Percentiles rank a stretch among this genome's conserved stretches.
phyloP scores from a whole-genome alignment of 2,329 filamentous ascomycete species.

The Fusarium zealandicum region DNA sequence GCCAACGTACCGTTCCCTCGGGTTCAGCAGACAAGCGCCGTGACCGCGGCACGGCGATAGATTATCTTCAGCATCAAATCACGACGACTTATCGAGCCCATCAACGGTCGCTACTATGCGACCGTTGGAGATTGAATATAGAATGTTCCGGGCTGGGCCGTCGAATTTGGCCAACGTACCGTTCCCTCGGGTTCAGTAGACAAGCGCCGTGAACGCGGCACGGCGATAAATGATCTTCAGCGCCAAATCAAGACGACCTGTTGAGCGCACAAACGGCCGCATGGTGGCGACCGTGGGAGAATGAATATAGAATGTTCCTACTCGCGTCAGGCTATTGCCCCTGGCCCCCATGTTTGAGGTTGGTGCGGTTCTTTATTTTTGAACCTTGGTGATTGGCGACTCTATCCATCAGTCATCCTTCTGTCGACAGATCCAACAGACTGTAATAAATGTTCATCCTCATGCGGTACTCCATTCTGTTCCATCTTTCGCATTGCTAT shows the following conservation, averaged over 20 bases:
- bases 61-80: not conserved
- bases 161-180: conserved; percentile 13
- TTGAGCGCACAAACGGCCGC: not conserved
- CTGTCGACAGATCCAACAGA: too few species aligned
- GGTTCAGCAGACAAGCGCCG: conserved; percentile 13
- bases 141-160: too few species aligned
- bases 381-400: conserved; percentile 14
- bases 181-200: not conserved
- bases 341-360: conserved; percentile 5
- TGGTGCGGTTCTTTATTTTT: not conserved
- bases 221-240: not conserved
- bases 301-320: not conserved
- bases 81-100: not conserved
- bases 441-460: too few species aligned
- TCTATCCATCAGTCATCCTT: too few species aligned
- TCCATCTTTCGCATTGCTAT: too few species aligned
- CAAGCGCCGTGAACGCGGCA: conserved; percentile 14
- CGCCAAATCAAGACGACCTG: not conserved
- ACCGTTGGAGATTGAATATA: conserved; percentile 5
- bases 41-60: not conserved
- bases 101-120: not conserved
- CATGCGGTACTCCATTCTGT: too few species aligned
- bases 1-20: conserved; percentile 12
- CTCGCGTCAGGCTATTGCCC: not conserved
- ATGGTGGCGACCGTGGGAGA: conserved; percentile 1